phyloP scores from a whole-genome alignment of 306 rosid species.

The Senna siamea region DNA sequence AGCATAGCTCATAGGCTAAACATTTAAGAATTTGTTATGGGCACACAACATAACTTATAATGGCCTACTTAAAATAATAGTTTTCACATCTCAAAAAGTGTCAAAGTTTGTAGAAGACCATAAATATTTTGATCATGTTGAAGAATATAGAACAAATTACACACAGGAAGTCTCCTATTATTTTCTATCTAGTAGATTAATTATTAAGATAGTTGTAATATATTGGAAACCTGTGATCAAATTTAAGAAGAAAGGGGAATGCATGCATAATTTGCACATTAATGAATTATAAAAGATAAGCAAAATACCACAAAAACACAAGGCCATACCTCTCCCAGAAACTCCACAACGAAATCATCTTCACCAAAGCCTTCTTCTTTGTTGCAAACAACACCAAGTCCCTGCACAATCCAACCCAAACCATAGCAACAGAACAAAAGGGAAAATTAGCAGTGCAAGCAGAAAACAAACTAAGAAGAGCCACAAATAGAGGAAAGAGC shows the following conservation, averaged over 20 bases:
- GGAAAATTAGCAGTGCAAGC: slow-evolving; percentile 33
- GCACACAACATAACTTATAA: background rate
- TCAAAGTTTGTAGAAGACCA: slow-evolving; percentile 13
- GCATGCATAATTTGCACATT: slow-evolving; percentile 16
- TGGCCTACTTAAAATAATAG: slow-evolving; percentile 7
- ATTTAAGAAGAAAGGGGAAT: slow-evolving; percentile 12
- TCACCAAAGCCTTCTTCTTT: slow-evolving; percentile 80
- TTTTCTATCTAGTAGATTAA: slow-evolving; percentile 8
- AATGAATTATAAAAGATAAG: slow-evolving; percentile 27
- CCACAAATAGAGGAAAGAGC: background rate
- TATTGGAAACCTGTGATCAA: slow-evolving; percentile 12
- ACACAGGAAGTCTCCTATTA: background rate
- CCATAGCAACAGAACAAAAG: slow-evolving; percentile 30
- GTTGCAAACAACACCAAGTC: slow-evolving; percentile 98
- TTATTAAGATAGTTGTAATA: slow-evolving; percentile 19
- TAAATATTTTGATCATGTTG: slow-evolving; percentile 18
- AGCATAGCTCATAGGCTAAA: background rate
- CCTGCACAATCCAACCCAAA: slow-evolving; percentile 59
- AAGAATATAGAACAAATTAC: slow-evolving; percentile 7
- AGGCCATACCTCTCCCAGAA: slow-evolving; percentile 91
- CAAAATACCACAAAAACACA: slow-evolving; percentile 14
- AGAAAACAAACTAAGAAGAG: slow-evolving; percentile 24
- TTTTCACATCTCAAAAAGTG: slow-evolving; percentile 16
- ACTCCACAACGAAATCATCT: slow-evolving; percentile 96
- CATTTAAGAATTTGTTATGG: slow-evolving; percentile 27